These are phyloP conservation scores for Lentinus polychrous DNA, from an alignment of 1,284 basidiomycete species.

Conservation along the genomic window DNA sequence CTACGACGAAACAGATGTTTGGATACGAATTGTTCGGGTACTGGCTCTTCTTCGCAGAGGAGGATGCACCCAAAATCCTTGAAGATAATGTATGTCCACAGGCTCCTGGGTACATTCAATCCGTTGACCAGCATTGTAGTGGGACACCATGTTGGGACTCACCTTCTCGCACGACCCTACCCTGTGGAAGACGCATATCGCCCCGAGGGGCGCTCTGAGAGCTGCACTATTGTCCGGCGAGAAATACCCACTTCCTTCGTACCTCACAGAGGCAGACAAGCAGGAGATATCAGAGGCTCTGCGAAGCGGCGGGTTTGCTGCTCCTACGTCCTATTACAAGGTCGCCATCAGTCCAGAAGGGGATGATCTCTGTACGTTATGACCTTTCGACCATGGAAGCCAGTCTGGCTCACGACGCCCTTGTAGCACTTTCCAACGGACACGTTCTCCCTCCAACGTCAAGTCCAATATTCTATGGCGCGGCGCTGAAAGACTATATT, in stretches of 20 bases:
- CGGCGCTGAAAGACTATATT: constrained; percentile 22
- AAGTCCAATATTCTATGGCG: constrained; percentile 27
- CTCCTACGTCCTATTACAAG: constrained; percentile 28
- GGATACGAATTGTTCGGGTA: constrained; percentile 31
- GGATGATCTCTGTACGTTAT: constrained; percentile 20
- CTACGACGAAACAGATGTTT: constrained; percentile 15
- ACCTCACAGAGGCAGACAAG: constrained; percentile 23
- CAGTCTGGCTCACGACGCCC: too few species aligned
- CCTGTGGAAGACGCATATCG: constrained; percentile 25
- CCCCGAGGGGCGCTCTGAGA: constrained; percentile 24
- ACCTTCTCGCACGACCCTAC: constrained; percentile 23
- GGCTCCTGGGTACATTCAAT: too few species aligned
- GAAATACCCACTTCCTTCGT: constrained; percentile 18
- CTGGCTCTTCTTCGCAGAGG: constrained; percentile 25
- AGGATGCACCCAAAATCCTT: constrained; percentile 24
- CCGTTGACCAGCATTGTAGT: constrained; percentile 10
- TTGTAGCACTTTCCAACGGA: constrained; percentile 19
- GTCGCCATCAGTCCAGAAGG: constrained; percentile 16
- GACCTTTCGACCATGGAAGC: background rate
- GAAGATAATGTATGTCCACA: constrained; percentile 26
- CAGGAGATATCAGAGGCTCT: constrained; percentile 17
- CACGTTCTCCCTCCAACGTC: constrained; percentile 21
- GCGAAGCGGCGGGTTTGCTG: constrained; percentile 21
- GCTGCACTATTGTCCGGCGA: constrained; percentile 24
- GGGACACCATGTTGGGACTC: constrained; percentile 23